phyloP scores from a whole-genome alignment of 441 rosid species.

The Pelargonium hybrid region DNA sequence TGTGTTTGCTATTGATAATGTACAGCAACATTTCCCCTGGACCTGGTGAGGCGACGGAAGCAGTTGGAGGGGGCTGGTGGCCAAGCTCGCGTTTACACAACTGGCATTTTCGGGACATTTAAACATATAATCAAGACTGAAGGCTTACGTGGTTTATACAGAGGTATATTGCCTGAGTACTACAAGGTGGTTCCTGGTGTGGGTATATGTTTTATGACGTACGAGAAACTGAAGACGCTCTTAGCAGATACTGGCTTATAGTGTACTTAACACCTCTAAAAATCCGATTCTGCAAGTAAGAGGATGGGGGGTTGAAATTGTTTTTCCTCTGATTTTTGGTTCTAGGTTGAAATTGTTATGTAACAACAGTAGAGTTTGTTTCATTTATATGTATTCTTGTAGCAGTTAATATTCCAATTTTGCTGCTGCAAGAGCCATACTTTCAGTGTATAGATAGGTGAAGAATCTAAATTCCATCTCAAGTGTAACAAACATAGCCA shows the following conservation, averaged over 20 bases:
- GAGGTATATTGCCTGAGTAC: conserved; percentile 89
- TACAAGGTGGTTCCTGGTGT: conserved; percentile 92
- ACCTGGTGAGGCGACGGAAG: conserved; percentile 81
- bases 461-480: neutral
- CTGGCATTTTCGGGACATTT: conserved; percentile 63
- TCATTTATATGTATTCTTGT: neutral
- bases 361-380: neutral
- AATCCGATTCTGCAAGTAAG: neutral
- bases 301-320: neutral
- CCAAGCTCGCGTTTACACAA: conserved; percentile 59
- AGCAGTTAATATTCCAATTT: no score
- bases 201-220: conserved; percentile 89
- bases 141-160: conserved; percentile 65
- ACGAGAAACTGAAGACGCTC: conserved; percentile 61
- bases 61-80: conserved; percentile 93
- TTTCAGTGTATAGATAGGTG: conserved; percentile 1
- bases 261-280: neutral
- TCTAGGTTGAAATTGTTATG: neutral
- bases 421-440: neutral
- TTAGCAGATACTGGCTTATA: conserved; percentile 29
- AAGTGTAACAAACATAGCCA: neutral
- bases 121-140: conserved; percentile 58
- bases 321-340: neutral
- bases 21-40: conserved; percentile 84
- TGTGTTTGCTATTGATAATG: conserved; percentile 8